phyloP scores from a whole-genome alignment of 352 stramenopile species.

The Phytophthora sp. region DNA sequence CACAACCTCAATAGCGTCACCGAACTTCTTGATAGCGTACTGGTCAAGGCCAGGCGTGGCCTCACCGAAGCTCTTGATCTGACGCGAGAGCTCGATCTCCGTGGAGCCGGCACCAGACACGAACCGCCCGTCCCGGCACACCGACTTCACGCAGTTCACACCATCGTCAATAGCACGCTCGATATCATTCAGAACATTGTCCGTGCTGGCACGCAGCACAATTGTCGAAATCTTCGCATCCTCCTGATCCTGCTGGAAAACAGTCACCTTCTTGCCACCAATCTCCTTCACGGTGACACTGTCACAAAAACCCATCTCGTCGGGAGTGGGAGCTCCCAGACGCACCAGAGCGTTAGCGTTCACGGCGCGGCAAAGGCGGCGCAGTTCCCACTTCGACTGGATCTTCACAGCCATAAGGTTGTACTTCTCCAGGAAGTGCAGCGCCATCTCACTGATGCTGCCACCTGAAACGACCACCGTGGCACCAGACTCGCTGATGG shows the following conservation, averaged over 20 bases:
- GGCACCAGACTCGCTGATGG: constrained; percentile 95
- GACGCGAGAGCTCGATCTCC: constrained; percentile 96
- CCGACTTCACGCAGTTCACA: constrained; percentile 96
- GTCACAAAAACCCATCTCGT: constrained; percentile 98
- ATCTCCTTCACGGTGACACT: constrained; percentile 95
- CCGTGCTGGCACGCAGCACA: constrained; percentile 93
- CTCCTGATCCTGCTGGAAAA: constrained; percentile 95
- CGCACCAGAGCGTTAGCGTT: constrained; percentile 97
- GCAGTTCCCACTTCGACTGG: constrained; percentile 98
- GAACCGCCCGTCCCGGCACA: constrained; percentile 95
- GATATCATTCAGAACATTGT: constrained; percentile 98
- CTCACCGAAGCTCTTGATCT: constrained; percentile 95
- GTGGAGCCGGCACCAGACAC: constrained; percentile 95
- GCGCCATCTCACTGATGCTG: constrained; percentile 98
- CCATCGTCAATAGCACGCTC: constrained; percentile 98
- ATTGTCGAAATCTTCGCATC: constrained; percentile 97
- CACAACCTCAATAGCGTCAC: constrained; percentile 97
- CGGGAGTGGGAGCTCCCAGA: constrained; percentile 95
- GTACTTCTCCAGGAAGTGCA: constrained; percentile 99
- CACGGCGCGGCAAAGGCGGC: constrained; percentile 96
- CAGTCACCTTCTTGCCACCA: constrained; percentile 95
- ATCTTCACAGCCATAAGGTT: constrained; percentile 97
- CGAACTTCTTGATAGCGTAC: constrained; percentile 99
- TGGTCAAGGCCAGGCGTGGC: constrained; percentile 98
- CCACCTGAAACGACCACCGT: constrained; percentile 97